Base-by-base conservation (phyloP, 2,329 filamentous ascomycete genomes). In the Exophiala viscosa region DNA sequence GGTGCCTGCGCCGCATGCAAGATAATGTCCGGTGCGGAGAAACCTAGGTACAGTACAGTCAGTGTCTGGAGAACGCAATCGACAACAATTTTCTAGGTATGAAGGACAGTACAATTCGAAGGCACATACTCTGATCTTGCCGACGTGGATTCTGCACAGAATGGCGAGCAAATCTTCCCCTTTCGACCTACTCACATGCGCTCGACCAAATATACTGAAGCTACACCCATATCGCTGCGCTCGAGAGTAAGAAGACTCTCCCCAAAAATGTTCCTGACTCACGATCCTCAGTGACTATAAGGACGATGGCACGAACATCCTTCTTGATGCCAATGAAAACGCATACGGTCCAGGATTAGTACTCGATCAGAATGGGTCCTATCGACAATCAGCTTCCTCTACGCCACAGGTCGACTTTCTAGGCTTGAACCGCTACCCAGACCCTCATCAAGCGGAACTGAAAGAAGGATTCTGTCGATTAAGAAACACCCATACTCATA, bases 301-400 rank as follows among this genome's bases (percentile, higher is more conserved):
- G 76, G 92, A 99, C 70, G 88, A 99, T 68, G 93, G 93, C 62
- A 92, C 85, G 54, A 97, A 97, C 67, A 84, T 97, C 65, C 85
- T 99, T 47, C 87, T 99, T 61, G 93, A 99, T 69, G 93, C 93
- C 63, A 99, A 99, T 66, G 93, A 99, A 75, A 99, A 99, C 67
- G 90, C 93, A 54, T 96, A 87, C 65, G 93, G 93, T 0, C 92
- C 93, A 0, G 86, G 88, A 1, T 75, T 96, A 44, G 74, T 76
- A 45, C 71, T 80, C 9, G 68, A 76, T 46, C 69, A 75, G 43
- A 67, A 73, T 2, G 66, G 63, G 20, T 60, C 60, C 38, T 73
- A 73, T 32, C 64, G 72, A 9, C 60, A 65, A 49, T 58, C 65
- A 45, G 65, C 68, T n/a, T 65, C 67, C 32, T 68, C 70, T 3